Conservation (phyloP, 257 asterid species). For the Nicotiana paniculata region DNA sequence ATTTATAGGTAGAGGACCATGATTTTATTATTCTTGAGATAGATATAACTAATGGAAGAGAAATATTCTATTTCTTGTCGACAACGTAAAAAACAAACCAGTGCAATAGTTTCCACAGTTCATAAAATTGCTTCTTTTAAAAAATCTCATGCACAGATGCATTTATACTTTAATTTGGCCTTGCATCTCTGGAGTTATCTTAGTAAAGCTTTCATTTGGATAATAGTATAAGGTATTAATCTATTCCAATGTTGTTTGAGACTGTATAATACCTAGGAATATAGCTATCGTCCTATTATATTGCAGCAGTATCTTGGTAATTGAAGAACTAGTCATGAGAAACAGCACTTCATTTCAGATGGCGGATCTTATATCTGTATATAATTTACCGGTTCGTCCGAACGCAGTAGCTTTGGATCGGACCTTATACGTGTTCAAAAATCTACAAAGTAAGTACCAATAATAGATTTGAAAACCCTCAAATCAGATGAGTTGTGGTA, state of each 20-base stretch:
- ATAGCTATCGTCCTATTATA: neutral
- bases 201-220: neutral
- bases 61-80: neutral
- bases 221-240: neutral
- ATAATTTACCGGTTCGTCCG: too few species aligned
- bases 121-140: neutral
- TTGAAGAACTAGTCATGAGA: neutral
- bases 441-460: too few species aligned
- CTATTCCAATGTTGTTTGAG: neutral
- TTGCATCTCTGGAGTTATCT: neutral
- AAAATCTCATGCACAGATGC: neutral
- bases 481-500: too few species aligned
- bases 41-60: neutral
- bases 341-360: neutral
- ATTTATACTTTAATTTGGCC: neutral
- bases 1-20: neutral
- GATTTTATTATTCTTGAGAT: neutral
- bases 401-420: too few species aligned
- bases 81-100: neutral
- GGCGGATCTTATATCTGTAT: too few species aligned
- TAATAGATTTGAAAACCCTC: too few species aligned
- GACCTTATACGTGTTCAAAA: too few species aligned
- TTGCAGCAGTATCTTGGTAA: neutral
- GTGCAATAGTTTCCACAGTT: neutral
- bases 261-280: neutral